Base-by-base conservation (phyloP, 805 yeast genomes). In the Pichia deserticola region DNA sequence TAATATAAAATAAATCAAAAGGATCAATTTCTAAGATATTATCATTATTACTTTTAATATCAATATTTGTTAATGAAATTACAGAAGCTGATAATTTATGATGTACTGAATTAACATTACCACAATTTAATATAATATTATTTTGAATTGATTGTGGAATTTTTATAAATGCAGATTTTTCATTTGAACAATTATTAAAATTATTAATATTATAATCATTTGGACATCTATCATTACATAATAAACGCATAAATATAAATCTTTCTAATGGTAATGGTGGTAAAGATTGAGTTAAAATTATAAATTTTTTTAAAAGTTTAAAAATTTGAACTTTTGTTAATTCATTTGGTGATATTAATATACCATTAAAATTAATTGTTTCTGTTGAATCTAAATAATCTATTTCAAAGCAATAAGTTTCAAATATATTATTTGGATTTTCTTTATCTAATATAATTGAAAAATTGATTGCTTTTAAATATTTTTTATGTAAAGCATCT, bases 251-350 rank as follows among this genome's bases (percentile, higher is more conserved):
- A 0, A 76, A 66, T 37, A 80, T 57, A 46, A 56, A 75, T 48
- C 78, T 72, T 39, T 72, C 66, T 1, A 64, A 61, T 1, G 84
- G 84, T 29, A 79, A 57, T 1, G 77, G 73, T 15, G 77, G 74
- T n/a, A 80, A 63, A 0, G 74, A 66, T 58, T 81, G 86, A 0
- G 84, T 77, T 5, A 75, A 60, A 1, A 78, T 66, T 25, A 81
- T 76, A 46, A 81, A 72, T 47, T 77, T 65, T 57, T 72, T 72
- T 69, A 81, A 71, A 43, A 79, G 55, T 46, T 71, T 75, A 51
- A 77, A 79, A 4, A 76, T 67, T 53, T 71, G 67, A 50, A 66
- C 67, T 54, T 79, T 69, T 9, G 76, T 71, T 33, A 68, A 67
- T 28, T 56, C 32, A 66, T 49, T 35, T 3, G 71, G 53, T 27